A percentile compares a stretch with the other conserved stretches of the same genome.
phyloP scores from a whole-genome alignment of 1,284 basidiomycete genomes.

The Inonotus hispidus region DNA sequence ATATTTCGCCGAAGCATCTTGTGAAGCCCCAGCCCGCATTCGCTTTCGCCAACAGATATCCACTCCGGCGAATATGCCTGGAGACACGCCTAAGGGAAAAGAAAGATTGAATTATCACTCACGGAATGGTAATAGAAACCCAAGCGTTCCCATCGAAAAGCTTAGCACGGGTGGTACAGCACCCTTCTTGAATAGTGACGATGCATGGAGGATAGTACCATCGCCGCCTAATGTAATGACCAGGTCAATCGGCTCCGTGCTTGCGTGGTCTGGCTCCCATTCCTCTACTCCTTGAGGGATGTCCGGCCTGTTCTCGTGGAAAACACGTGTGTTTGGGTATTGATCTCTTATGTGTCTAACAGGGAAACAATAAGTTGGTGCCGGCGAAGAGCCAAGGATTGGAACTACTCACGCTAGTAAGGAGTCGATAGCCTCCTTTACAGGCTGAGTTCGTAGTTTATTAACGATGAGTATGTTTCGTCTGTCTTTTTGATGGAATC shows the following conservation, averaged over 20 bases:
- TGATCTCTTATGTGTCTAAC: constrained; percentile 55
- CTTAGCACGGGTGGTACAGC: constrained; percentile 93
- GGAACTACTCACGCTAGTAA: constrained; percentile 52
- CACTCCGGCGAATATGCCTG: too few relatives aligned
- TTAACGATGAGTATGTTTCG: constrained; percentile 64
- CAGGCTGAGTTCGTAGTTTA: constrained; percentile 69
- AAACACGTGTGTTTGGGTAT: constrained; percentile 71
- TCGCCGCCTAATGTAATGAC: constrained; percentile 93
- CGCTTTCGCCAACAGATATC: too few relatives aligned
- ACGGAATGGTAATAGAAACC: constrained; percentile 94
- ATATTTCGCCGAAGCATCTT: neutral
- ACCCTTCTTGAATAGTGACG: constrained; percentile 83
- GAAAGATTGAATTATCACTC: constrained; percentile 31
- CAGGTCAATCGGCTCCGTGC: constrained; percentile 62
- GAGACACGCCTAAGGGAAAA: neutral
- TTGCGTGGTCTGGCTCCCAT: constrained; percentile 50
- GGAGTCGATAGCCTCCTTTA: constrained; percentile 66
- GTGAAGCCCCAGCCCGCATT: too few relatives aligned
- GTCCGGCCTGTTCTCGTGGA: constrained; percentile 67
- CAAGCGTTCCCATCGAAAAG: constrained; percentile 94
- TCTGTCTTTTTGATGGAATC: constrained; percentile 12
- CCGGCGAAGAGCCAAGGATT: neutral
- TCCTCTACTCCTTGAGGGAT: constrained; percentile 59
- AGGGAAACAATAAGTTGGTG: neutral
- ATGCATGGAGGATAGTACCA: constrained; percentile 93